Evolutionary conservation across 1,284 basidiomycete species (phyloP), one percentile per base, ranked within the genome.

Genomic region (Moniliophthora roreri): DNA sequence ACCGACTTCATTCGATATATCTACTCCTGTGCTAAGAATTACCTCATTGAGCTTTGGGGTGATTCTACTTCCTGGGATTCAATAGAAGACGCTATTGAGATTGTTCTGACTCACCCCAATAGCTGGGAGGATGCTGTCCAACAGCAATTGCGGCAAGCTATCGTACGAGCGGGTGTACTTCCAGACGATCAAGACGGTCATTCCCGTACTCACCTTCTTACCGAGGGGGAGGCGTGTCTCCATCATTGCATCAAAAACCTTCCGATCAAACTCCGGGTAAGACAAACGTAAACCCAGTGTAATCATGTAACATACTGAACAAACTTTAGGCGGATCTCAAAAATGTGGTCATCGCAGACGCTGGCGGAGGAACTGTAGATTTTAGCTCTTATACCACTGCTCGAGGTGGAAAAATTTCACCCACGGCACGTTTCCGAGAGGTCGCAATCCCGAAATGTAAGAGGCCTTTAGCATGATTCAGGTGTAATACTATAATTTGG

Each of bases 1-100:
- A 67, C 69, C 1, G 77, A 79, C 57, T 78, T 77, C 51, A 62
- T 79, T 48, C 55, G 52, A 0, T 79, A 78, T 50, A 54, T 78
- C 4, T 69, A 62, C 36, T 15, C 47, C 0, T 75, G 74, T 49
- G 65, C 70, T 5, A 59, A 62, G 32, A 63, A 56, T 3, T 78
- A 69, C 55, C 73, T 79, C 42, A 58, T 62, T 32, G 70, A 78
- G 42, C 65, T 69, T 0, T 68, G 74, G 37, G 61, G 66, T 0
- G 67, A 63, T 18, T 47, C 47, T 18, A 57, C 54, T 23, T 51
- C 76, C n/a, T 76, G 72, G 73, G 55, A 53, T 18, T 71, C 69
- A 1, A 41, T 75, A 3, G 61, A 69, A 52, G 26, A 37, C 11
- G 11, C 44, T 16, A 40, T 57, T n/a, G 52, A 57, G 5, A 53